Evolutionary conservation across 192 early-diverging fungal genomes (phyloP).

Genomic region (Cladochytrium replicatum): DNA sequence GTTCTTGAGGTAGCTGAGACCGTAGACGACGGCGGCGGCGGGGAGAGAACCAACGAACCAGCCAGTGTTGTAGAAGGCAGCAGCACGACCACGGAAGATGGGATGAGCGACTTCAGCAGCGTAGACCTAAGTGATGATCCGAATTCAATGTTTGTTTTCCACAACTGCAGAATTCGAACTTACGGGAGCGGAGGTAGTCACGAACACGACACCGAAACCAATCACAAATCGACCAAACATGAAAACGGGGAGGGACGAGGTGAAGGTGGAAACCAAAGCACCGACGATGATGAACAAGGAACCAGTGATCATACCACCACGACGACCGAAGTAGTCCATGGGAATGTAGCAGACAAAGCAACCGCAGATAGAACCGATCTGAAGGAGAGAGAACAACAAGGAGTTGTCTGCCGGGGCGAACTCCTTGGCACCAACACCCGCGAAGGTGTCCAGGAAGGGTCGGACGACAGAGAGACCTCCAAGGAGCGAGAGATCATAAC

Average conservation of each 20-base stretch:
- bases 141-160: no score
- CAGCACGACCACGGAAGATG: conserved; percentile 19
- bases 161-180: no score
- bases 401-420: conserved; percentile 3
- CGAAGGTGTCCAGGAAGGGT: conserved; percentile 3
- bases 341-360: conserved; percentile 11
- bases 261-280: conserved; percentile 6
- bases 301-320: conserved; percentile 9
- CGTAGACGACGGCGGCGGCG: conserved; percentile 12
- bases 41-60: conserved; percentile 27
- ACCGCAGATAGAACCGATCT: conserved; percentile 3
- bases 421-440: conserved; percentile 6
- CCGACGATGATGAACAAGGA: conserved; percentile 17
- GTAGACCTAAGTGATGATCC: no score
- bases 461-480: conserved; percentile 5
- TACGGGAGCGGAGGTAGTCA: conserved; percentile 21
- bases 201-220: conserved; percentile 24
- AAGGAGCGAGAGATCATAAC: conserved; percentile 15
- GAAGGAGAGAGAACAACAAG: conserved; percentile 4
- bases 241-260: conserved; percentile 8
- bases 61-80: conserved; percentile 32
- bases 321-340: conserved; percentile 15
- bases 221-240: conserved; percentile 20
- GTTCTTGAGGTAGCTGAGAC: conserved; percentile 6
- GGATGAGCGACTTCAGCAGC: conserved; percentile 29